A percentile compares a stretch with the other conserved stretches of the same genome.
These are phyloP conservation scores for Alternaria conjuncta DNA, from an alignment of 2,329 filamentous ascomycete species.

Conservation along the genomic window DNA sequence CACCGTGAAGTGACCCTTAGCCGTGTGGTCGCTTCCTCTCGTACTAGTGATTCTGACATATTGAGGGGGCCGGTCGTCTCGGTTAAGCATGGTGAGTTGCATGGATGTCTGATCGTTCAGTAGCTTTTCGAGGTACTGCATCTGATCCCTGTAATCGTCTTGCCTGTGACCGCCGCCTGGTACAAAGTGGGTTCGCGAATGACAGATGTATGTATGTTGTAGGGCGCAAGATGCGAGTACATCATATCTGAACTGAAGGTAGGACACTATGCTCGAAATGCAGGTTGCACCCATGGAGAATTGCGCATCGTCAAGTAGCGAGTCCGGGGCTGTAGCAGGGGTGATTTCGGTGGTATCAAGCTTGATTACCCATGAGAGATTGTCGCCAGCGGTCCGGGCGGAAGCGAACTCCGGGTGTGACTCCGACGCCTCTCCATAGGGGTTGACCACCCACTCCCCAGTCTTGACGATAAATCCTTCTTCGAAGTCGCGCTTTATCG, in stretches of 20 bases:
- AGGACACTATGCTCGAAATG: background rate
- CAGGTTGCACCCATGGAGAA: background rate
- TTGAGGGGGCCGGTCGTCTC: background rate
- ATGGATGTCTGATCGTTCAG: background rate
- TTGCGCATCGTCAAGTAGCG: background rate
- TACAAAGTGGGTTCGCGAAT: background rate
- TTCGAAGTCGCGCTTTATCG: background rate
- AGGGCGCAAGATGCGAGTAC: background rate
- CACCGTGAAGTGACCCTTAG: background rate
- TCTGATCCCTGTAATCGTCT: background rate
- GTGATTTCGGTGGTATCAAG: background rate
- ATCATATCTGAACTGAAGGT: background rate
- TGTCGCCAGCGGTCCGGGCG: background rate
- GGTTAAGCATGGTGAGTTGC: background rate
- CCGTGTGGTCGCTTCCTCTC: background rate
- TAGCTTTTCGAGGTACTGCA: background rate
- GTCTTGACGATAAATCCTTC: background rate
- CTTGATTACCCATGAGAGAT: background rate
- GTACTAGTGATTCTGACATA: background rate
- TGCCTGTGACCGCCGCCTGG: background rate
- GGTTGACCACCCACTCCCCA: background rate
- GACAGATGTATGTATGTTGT: background rate
- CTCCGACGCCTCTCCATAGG: background rate
- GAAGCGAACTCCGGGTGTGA: background rate
- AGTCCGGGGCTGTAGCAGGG: background rate